phyloP scores from a whole-genome alignment of 768 basidiomycete genomes.

The Tricholoma furcatifolium region DNA sequence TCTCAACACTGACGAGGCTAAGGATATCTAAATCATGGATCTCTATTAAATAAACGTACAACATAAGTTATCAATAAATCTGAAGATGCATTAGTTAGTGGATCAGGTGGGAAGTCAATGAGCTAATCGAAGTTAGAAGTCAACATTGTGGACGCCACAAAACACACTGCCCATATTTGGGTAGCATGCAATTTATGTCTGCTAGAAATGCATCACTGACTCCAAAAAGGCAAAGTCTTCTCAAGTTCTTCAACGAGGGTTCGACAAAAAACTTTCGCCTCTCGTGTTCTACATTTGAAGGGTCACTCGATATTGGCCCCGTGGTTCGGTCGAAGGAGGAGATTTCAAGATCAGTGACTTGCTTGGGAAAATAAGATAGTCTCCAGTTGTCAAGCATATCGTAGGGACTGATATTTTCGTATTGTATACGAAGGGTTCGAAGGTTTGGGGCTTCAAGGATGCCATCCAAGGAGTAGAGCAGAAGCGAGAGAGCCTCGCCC shows the following conservation, averaged over 20 bases:
- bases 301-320: not conserved
- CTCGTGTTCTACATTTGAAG: not conserved
- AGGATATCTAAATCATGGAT: constrained; percentile 5
- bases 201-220: constrained; percentile 9
- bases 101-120: not conserved
- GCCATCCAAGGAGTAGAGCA: constrained; percentile 19
- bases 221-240: not conserved
- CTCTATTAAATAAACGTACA: not conserved
- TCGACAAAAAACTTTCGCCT: not conserved
- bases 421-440: constrained; percentile 20
- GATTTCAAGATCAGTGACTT: constrained; percentile 20
- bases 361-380: constrained; percentile 19
- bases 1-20: constrained; percentile 65
- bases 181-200: constrained; percentile 6
- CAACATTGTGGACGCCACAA: not conserved
- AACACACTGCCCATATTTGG: constrained; percentile 1
- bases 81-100: not conserved
- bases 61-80: not conserved
- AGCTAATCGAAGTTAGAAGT: not conserved
- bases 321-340: constrained; percentile 7
- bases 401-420: constrained; percentile 18
- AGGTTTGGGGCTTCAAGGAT: constrained; percentile 18
- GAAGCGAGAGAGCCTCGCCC: constrained; percentile 16
- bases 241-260: constrained; percentile 1
- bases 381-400: constrained; percentile 21